Conservation (phyloP, 106 monocot genomes). For the Gastrodia elata region DNA sequence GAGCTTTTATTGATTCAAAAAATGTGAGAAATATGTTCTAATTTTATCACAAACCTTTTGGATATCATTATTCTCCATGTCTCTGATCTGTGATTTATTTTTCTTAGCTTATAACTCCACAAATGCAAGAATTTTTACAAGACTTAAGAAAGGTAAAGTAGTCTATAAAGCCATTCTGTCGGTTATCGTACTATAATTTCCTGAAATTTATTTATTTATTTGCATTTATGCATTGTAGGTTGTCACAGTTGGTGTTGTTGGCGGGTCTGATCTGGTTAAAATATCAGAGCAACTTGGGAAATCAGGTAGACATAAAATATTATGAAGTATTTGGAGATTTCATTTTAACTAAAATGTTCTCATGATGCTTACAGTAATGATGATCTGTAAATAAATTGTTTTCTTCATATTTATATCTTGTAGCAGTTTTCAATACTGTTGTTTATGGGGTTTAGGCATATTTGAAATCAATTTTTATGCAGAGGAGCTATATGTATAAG, state of each 20-base stretch:
- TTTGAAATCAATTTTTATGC: neutral
- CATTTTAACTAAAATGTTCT: neutral
- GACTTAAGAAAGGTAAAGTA: conserved; percentile 60
- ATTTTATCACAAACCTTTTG: neutral
- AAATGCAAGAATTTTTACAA: conserved; percentile 76
- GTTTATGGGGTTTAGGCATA: neutral
- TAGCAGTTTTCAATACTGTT: neutral
- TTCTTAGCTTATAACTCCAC: conserved; percentile 47
- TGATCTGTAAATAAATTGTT: neutral
- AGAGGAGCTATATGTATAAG: neutral
- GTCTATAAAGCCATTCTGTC: neutral
- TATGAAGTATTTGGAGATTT: neutral
- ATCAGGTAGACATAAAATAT: conserved; percentile 31
- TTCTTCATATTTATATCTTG: neutral
- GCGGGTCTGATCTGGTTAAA: conserved; percentile 92
- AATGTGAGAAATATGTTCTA: neutral
- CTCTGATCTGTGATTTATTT: neutral
- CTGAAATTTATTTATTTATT: neutral
- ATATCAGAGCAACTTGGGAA: conserved; percentile 88
- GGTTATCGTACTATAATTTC: neutral
- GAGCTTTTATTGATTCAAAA: neutral
- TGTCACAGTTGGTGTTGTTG: conserved; percentile 85
- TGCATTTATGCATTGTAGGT: conserved; percentile 30
- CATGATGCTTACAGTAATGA: neutral
- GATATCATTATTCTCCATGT: neutral